Evolutionary conservation across 2,329 filamentous ascomycete genomes (phyloP).

Genomic region (Nothopassalora personata): DNA sequence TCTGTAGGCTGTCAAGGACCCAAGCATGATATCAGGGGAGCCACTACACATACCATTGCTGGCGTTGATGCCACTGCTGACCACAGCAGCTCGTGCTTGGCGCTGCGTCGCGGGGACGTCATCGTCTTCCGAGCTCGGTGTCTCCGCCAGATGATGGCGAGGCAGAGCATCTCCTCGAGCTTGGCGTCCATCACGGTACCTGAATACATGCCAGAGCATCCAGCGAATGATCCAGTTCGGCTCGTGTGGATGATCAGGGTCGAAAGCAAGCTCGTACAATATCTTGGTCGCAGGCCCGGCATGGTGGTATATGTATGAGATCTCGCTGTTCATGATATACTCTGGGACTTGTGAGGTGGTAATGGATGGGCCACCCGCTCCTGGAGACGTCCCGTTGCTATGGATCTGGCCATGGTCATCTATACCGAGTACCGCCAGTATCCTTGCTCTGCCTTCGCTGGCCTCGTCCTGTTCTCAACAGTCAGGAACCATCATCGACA

Average conservation of each 20-base stretch:
- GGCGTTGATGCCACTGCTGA: neutral
- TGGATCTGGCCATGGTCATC: neutral
- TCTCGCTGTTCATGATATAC: conserved; percentile 21
- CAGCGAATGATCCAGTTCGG: conserved; percentile 45
- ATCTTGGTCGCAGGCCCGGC: conserved; percentile 33
- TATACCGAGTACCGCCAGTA: conserved; percentile 31
- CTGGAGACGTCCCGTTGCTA: neutral
- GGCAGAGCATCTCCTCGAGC: neutral
- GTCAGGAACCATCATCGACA: neutral
- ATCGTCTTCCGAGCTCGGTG: neutral
- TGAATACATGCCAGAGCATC: conserved; percentile 47
- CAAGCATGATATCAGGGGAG: neutral
- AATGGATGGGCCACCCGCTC: neutral
- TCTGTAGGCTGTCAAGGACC: neutral
- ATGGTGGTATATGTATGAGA: conserved; percentile 6
- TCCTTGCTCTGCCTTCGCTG: conserved; percentile 34
- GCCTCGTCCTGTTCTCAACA: conserved; percentile 29
- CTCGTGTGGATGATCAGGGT: conserved; percentile 33
- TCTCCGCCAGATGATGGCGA: neutral
- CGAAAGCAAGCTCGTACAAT: conserved; percentile 38
- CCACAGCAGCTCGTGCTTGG: neutral
- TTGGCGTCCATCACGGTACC: conserved; percentile 38
- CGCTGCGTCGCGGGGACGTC: neutral
- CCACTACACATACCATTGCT: neutral
- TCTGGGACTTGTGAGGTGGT: conserved; percentile 16